Conservation (phyloP, 257 asterid species). For the Penstemon newberryi region DNA sequence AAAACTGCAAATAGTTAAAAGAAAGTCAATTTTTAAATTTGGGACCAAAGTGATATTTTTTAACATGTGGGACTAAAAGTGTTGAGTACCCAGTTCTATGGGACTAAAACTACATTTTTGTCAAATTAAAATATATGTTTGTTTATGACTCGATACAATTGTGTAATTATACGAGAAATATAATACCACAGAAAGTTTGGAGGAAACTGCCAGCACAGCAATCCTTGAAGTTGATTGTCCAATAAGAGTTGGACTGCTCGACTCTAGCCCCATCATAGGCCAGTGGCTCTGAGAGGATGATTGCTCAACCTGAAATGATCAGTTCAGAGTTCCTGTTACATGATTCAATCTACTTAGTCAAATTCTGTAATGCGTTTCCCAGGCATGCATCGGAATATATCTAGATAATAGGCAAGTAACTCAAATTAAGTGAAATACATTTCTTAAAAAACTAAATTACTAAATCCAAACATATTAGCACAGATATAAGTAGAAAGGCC, state of each 20-base stretch:
- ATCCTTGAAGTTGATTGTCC: conserved; percentile 74
- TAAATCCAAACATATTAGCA: too few species aligned
- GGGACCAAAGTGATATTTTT: too few species aligned
- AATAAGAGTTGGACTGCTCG: conserved; percentile 54
- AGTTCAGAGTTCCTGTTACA: conserved; percentile 78
- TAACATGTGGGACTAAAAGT: too few species aligned
- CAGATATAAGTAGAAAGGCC: too few species aligned
- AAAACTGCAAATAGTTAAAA: too few species aligned
- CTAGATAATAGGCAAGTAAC: conserved; percentile 18
- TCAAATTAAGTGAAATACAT: conserved; percentile 8
- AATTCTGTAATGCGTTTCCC: conserved; percentile 32
- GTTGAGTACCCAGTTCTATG: too few species aligned
- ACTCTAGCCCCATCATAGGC: conserved; percentile 44
- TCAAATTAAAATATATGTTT: conserved; percentile 8
- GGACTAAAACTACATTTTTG: too few species aligned
- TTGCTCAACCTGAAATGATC: conserved; percentile 88
- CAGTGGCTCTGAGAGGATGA: conserved; percentile 55
- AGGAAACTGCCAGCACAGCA: conserved; percentile 68
- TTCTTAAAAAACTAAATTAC: conserved; percentile 12
- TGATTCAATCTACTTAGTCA: conserved; percentile 55
- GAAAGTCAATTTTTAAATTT: too few species aligned
- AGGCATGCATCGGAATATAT: conserved; percentile 27
- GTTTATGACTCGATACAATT: not conserved
- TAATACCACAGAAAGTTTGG: conserved; percentile 44
- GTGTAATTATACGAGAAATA: conserved; percentile 12